Base-by-base conservation (phyloP, 2,329 filamentous ascomycete species). In the Trichoderma sp. region DNA sequence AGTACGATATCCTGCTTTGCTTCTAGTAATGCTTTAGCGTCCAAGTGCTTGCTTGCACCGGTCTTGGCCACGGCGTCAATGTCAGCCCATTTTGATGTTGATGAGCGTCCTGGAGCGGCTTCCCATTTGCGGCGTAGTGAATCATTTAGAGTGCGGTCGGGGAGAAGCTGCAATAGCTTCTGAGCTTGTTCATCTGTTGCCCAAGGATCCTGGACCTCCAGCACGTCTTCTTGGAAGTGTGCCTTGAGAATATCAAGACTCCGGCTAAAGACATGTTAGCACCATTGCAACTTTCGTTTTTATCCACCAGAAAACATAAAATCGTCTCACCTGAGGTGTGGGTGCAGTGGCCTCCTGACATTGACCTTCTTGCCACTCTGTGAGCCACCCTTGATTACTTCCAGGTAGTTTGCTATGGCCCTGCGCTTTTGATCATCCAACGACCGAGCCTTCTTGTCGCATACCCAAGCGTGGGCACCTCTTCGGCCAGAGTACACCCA, bases 401-500 rank as follows among this genome's bases (percentile, higher is more conserved):
- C 94, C 15, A 99, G 84, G 76, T 98, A 99, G 25, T 92, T 90
- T 0, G 93, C 93, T 70, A 99, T 90, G 0, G 94, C 92, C 72
- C 89, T 89, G 66, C 95, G 87, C 79, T 92, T 93, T 73, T 91
- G 87, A 74, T 99, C 95, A 71, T 97, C 91, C 83, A 99, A 87
- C 37, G 85, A 85, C 67, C 95, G 87, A 0, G 94, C 95, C 67
- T 90, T 89, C 76, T 91, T 92, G 78, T 99, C 95, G 77, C 94
- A 98, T 12, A 99, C 92, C 95, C 95, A 99, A 6, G 95, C 95
- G 88, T 99, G 95, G 34, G 92, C 94, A 82, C 95, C 95, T 85
- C 95, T 89, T 79, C 95, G 91, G 73, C 95, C 95, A 0, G 95
- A 99, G 80, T 99, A 99, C 7, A 99, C 94, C 95, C 95, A 99